phyloP scores from a whole-genome alignment of 2,329 filamentous ascomycete species.

The Fusarium secorum region DNA sequence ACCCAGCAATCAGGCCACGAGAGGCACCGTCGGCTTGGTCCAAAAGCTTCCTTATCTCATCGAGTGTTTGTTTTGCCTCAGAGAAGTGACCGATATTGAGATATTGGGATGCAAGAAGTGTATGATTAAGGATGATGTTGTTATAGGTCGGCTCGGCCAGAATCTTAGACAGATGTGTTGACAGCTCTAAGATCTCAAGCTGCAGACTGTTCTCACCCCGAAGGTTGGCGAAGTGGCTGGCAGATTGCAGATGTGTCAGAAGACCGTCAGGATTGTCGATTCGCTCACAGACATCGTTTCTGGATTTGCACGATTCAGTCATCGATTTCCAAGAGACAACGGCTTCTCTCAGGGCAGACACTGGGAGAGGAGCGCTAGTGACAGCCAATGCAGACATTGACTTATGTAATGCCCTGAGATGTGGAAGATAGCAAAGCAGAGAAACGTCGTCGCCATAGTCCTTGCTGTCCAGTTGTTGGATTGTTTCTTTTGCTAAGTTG shows the following conservation, averaged over 20 bases:
- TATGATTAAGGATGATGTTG: slow-evolving; percentile 55
- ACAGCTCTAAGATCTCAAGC: slow-evolving; percentile 57
- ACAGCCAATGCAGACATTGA: slow-evolving; percentile 56
- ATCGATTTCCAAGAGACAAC: slow-evolving; percentile 57
- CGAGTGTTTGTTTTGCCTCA: slow-evolving; percentile 62
- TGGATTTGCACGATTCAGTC: slow-evolving; percentile 49
- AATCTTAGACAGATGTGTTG: slow-evolving; percentile 51
- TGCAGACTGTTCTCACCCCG: slow-evolving; percentile 58
- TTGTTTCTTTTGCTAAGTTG: slow-evolving; percentile 50
- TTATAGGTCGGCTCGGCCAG: slow-evolving; percentile 47
- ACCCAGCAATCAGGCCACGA: slow-evolving; percentile 55
- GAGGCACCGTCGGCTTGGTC: slow-evolving; percentile 49
- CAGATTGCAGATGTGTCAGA: slow-evolving; percentile 58
- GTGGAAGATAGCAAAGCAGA: slow-evolving; percentile 55
- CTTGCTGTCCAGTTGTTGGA: slow-evolving; percentile 48
- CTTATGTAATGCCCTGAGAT: slow-evolving; percentile 56
- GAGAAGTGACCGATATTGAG: slow-evolving; percentile 60
- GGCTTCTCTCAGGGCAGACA: slow-evolving; percentile 47
- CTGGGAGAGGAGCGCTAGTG: slow-evolving; percentile 44
- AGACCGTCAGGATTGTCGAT: slow-evolving; percentile 61
- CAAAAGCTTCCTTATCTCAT: slow-evolving; percentile 61
- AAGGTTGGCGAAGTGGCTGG: slow-evolving; percentile 61
- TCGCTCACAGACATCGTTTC: slow-evolving; percentile 51
- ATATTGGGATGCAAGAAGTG: slow-evolving; percentile 61
- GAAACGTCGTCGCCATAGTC: slow-evolving; percentile 55